Evolutionary conservation across 2,329 filamentous ascomycete species (phyloP), one percentile per base, ranked within the genome.

Genomic region (Cyclaneusma minus): DNA sequence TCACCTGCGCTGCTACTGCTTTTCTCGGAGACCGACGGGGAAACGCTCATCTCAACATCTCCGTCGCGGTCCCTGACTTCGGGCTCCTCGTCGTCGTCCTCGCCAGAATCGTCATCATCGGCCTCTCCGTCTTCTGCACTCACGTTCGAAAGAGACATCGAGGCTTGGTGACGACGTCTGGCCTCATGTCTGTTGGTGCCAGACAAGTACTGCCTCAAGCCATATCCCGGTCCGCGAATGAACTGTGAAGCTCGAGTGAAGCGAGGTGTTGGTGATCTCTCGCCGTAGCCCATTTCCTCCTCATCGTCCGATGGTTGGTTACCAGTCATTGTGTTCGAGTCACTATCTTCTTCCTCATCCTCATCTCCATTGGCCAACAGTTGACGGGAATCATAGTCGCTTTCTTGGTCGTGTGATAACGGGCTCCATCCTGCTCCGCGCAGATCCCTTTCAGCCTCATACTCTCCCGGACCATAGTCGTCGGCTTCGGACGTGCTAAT

Each of bases 401-500:
- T 43, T 14, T 47, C 44, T 24, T 40, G 36, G n/a, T 37, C 43
- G 22, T 43, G 39, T 25, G 47, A 38, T 12, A 50, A 32, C 10
- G 45, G 45, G 25, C 44, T 48, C 44, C 46, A 50, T 4, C 47
- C 47, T 11, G 35, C 34, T n/a, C n/a, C n/a, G n/a, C n/a, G n/a
- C n/a, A n/a, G n/a, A 19, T 35, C 26, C 26, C 37, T 27, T 13
- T 39, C 37, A 24, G 37, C 37, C 16, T 44, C 39, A 31, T 31
- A 36, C 16, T 35, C 32, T n/a, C n/a, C n/a, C n/a, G n/a, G n/a
- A n/a, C n/a, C n/a, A 13, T 29, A 31, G 21, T 46, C 40, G n/a
- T 38, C 43, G 16, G 25, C 35, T 25, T 48, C 47, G 10, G 43
- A 45, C 18, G 29, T 37, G 21, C 38, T 29, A 13, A 25, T 16